A percentile compares a stretch with the other conserved stretches of the same genome.
phyloP scores from a whole-genome alignment of 2,329 filamentous ascomycete species.

The Huntiella omanensis region DNA sequence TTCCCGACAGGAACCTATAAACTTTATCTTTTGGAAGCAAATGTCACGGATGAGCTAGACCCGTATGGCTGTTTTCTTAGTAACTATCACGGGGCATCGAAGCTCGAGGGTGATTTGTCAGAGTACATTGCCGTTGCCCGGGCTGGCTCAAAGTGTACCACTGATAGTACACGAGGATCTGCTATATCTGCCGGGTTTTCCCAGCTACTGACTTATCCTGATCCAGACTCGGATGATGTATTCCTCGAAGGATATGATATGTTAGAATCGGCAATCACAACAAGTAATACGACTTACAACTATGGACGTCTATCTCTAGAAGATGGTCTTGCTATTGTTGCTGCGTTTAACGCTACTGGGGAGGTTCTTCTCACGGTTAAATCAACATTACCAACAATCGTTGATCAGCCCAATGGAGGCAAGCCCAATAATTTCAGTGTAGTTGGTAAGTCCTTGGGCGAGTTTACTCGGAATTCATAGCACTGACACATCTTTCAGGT shows the following conservation, averaged over 20 bases:
- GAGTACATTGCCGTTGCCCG: conserved; percentile 1
- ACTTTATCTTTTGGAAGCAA: conserved; percentile 1
- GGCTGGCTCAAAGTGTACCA: conserved; percentile 2
- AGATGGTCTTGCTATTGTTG: conserved; percentile 2
- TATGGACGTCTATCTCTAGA: conserved; percentile 8
- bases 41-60: not conserved
- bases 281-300: conserved; percentile 6
- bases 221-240: conserved; percentile 5
- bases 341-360: not conserved
- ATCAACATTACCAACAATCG: conserved; percentile 1
- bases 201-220: conserved; percentile 10
- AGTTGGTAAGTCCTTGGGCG: conserved; percentile 1
- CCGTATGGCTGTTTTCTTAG: not conserved
- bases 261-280: conserved; percentile 5
- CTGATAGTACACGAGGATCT: conserved; percentile 1
- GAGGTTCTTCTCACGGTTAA: not conserved
- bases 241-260: conserved; percentile 11
- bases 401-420: conserved; percentile 8
- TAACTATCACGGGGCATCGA: not conserved
- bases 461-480: not conserved
- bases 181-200: conserved; percentile 9
- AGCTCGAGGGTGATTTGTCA: conserved; percentile 3
- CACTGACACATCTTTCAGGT: not conserved
- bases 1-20: conserved; percentile 8
- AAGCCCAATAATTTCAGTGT: conserved; percentile 11